Evolutionary conservation across 176 grass and related monocot genomes (phyloP).

Genomic region (Raddia guianensis): DNA sequence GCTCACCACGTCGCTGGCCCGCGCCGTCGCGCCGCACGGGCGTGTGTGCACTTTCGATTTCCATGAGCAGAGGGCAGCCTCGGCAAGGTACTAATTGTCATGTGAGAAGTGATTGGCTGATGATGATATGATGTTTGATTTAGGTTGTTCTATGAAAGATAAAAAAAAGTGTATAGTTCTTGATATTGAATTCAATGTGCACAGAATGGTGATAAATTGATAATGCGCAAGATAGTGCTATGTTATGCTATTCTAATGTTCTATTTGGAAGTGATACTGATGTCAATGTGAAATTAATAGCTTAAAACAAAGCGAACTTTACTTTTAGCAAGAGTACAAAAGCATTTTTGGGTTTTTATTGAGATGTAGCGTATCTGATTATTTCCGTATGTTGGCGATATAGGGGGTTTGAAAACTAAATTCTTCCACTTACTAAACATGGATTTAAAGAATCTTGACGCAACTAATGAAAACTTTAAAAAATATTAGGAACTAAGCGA

Average conservation of each 20-base stretch:
- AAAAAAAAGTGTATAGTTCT: neutral
- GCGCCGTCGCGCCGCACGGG: slow-evolving; percentile 67
- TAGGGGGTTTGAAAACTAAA: no score
- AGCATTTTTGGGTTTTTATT: neutral
- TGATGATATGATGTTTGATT: neutral
- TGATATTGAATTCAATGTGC: neutral
- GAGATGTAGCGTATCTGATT: no score
- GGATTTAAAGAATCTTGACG: no score
- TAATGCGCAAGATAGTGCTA: neutral
- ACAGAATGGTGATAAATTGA: neutral
- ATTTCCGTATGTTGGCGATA: no score
- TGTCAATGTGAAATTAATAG: neutral
- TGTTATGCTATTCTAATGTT: neutral
- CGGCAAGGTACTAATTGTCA: slow-evolving; percentile 54
- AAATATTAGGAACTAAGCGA: no score
- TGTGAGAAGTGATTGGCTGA: neutral
- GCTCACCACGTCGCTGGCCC: slow-evolving; percentile 77
- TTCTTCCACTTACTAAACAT: no score
- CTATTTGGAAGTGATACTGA: neutral
- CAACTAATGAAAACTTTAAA: no score
- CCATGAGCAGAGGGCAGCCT: slow-evolving; percentile 81
- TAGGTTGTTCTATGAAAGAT: neutral
- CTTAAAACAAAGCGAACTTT: neutral
- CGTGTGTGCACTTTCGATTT: slow-evolving; percentile 88
- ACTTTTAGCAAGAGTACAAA: neutral